Evolutionary conservation across 1,284 basidiomycete species (phyloP), one percentile per base, ranked within the genome.

Genomic region (Microbotryomycetes sp.): DNA sequence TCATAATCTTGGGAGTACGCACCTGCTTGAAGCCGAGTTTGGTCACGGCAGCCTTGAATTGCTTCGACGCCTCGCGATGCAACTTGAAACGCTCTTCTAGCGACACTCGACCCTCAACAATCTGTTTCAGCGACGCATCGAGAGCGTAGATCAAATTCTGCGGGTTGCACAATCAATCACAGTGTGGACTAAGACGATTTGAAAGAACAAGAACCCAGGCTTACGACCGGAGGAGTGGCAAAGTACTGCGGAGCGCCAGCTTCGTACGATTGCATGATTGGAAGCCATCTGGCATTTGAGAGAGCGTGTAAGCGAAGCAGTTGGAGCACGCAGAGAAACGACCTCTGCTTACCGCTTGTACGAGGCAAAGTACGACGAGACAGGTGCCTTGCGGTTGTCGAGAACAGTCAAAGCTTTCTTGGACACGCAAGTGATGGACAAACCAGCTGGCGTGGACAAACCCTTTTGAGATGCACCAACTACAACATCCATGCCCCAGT

Each of bases 381-480:
- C 81, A 2, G 87, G 87, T 1, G 84, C 80, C 69, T 83, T 83
- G 58, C 93, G 84, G 32, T 75, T 77, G 73, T 90, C 82, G 59
- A 85, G 85, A 6, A 84, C 85, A 73, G 84, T 80, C 68, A 98
- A 79, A 4, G 96, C 93, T 66, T 83, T 83, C 72, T 86, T 81
- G 73, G 88, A 89, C 3, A 87, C 91, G 51, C 89, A 81, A 60
- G 94, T 79, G 67, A 98, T 84, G 73, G 88, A 89, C 36, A 98
- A 80, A 58, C 94, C 94, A 19, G 94, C 93, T n/a, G 96, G 96
- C 7, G 86, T 85, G 48, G 93, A 89, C 29, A 98, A 83, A 53
- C 96, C 94, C 77, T 98, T 98, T 77, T 98, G 94, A 62, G 87
- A 89, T 14, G 92, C 94, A 56, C 97, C 76, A 50, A 97, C 86